Conservation (phyloP, 169 alveolate genomes). For the Eimeria acervulina region DNA sequence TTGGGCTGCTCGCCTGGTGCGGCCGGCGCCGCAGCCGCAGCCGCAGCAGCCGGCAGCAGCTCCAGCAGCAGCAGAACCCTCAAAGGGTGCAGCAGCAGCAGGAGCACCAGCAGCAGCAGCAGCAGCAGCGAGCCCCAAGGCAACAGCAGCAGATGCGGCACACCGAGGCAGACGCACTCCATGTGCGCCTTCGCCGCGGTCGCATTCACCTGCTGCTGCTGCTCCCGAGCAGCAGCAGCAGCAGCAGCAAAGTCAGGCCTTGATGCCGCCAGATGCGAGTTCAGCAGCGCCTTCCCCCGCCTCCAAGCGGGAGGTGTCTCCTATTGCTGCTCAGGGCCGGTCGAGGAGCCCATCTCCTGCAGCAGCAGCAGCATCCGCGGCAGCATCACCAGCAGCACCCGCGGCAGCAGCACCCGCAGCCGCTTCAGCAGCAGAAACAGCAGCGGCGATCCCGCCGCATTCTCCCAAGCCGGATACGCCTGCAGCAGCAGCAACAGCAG, state of each 20-base stretch:
- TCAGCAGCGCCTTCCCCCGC: constrained; percentile 18
- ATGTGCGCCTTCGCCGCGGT: constrained; percentile 24
- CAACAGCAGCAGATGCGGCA: constrained; percentile 6
- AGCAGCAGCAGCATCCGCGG: constrained; percentile 12
- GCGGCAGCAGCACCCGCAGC: no score
- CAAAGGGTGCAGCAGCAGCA: neutral
- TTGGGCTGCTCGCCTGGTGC: constrained; percentile 32
- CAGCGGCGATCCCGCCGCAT: neutral
- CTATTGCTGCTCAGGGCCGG: constrained; percentile 44
- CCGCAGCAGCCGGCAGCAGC: constrained; percentile 64
- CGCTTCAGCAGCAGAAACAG: neutral
- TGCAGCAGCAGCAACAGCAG: neutral
- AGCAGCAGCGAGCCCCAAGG: neutral
- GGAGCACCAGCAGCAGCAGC: neutral
- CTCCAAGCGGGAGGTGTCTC: neutral
- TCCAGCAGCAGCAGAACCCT: constrained; percentile 3
- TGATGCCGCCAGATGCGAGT: neutral
- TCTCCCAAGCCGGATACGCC: neutral
- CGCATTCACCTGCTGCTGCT: constrained; percentile 8
- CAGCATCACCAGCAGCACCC: neutral
- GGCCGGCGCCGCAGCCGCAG: constrained; percentile 56
- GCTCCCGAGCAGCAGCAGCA: constrained; percentile 46
- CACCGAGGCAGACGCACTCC: constrained; percentile 51
- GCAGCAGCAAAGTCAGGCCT: constrained; percentile 49
- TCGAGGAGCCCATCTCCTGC: constrained; percentile 50